Percentiles rank a stretch among this genome's conserved stretches.
These are phyloP conservation scores for Ceratocystiopsis sp. DNA, from an alignment of 2,329 filamentous ascomycete genomes.

Conservation along the genomic window DNA sequence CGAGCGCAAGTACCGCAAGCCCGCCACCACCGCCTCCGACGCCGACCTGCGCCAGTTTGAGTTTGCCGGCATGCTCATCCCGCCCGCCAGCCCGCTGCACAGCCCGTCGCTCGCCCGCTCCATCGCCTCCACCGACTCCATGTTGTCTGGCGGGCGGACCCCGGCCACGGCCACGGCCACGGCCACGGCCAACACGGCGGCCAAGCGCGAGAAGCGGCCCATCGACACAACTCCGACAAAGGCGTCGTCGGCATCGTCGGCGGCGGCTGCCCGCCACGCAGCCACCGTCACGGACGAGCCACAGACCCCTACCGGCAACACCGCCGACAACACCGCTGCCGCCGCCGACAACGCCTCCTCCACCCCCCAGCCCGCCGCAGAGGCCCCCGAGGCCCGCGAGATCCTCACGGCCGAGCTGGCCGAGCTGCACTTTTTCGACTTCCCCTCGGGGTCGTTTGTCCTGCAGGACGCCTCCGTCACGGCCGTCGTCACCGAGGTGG, in stretches of 20 bases:
- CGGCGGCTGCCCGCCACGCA: too few species aligned
- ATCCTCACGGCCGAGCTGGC: constrained; percentile 59
- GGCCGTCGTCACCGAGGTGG: constrained; percentile 70
- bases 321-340: constrained; percentile 2
- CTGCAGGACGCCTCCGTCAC: constrained; percentile 59
- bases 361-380: constrained; percentile 32
- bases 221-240: constrained; percentile 15
- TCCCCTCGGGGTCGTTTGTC: constrained; percentile 70
- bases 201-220: constrained; percentile 1
- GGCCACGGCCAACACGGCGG: constrained; percentile 24
- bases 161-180: constrained; percentile 22
- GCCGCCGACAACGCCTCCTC: constrained; percentile 7
- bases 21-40: constrained; percentile 62
- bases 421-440: constrained; percentile 89
- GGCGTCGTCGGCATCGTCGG: not conserved
- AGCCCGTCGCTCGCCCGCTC: constrained; percentile 38
- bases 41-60: constrained; percentile 68
- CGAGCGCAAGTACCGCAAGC: constrained; percentile 83
- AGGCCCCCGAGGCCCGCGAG: constrained; percentile 53
- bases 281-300: constrained; percentile 10
- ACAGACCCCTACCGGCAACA: not conserved
- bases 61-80: constrained; percentile 51
- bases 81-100: constrained; percentile 44
- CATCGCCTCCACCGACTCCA: constrained; percentile 40
- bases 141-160: constrained; percentile 25